Base-by-base conservation (phyloP, 768 basidiomycete species). In the Collybiopsis confluens region DNA sequence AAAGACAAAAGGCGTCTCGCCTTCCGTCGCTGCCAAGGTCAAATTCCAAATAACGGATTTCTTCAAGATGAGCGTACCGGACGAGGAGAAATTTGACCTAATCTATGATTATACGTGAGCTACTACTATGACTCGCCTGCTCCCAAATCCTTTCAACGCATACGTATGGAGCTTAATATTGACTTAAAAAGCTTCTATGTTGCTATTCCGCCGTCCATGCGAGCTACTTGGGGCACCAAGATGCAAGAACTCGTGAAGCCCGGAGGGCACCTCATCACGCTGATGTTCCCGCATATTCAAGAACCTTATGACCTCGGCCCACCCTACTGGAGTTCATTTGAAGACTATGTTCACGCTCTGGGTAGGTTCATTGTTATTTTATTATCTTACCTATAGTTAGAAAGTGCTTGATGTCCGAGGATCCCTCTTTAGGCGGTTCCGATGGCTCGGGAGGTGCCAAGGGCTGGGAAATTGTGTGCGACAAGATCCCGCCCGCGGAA, bases 161-260 rank as follows among this genome's bases (percentile, higher is more conserved):
- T n/a, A n/a, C n/a, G n/a, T 45, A 20, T 27, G 1, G 23, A n/a
- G n/a, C 15, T 28, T 33, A 30, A 13, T 36, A n/a, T n/a, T n/a
- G n/a, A n/a, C n/a, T 21, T 20, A n/a, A 24, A 8, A 56, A 86
- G 83, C 2, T 88, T 89, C 70, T 89, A 90, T 63, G 83, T 83
- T 37, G 86, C 88, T 1, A 80, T 90, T 23, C 81, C 80, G 0
- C 86, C 83, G 0, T 53, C 66, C 2, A 69, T 65, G 37, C 75
- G 88, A 11, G 43, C 58, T 2, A 74, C 74, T 16, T 88, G 86
- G 86, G 87, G 78, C 0, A 57, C 61, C 15, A 73, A 83, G 58
- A 83, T 89, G 68, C 66, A 70, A 1, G 67, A 70, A 16, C 63
- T 90, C 15, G 64, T 85, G 45, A 83, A 81, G 52, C 74, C 79